Conservation (phyloP, 2,329 filamentous ascomycete genomes). For the Penicillium sp. region DNA sequence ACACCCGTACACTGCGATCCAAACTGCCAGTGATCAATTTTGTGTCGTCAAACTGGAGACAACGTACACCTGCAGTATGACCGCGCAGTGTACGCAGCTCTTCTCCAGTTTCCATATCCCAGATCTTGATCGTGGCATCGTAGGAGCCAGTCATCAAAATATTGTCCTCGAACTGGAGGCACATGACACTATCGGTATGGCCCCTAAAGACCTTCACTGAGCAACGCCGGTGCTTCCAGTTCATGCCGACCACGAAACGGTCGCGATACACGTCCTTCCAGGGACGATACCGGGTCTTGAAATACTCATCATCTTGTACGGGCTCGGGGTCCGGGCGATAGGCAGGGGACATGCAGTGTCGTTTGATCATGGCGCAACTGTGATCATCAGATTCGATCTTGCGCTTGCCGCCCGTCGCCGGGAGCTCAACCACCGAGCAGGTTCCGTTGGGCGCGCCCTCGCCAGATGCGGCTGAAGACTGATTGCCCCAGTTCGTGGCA, state of each 20-base stretch:
- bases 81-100: constrained; percentile 81
- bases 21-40: constrained; percentile 89
- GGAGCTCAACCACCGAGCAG: constrained; percentile 17
- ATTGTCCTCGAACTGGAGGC: constrained; percentile 77
- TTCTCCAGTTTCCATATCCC: constrained; percentile 85
- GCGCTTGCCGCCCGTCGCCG: constrained; percentile 23
- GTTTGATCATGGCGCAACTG: constrained; percentile 29
- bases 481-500: constrained; percentile 58
- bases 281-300: constrained; percentile 57
- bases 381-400: constrained; percentile 31
- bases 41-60: constrained; percentile 87
- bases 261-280: constrained; percentile 99
- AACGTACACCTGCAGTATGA: constrained; percentile 78
- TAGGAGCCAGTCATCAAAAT: constrained; percentile 93
- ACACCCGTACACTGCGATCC: constrained; percentile 83
- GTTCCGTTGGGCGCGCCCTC: constrained; percentile 18
- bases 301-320: constrained; percentile 49
- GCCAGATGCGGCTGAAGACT: constrained; percentile 46
- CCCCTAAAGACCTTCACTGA: constrained; percentile 80
- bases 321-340: constrained; percentile 31
- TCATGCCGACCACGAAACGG: constrained; percentile 89
- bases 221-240: constrained; percentile 95
- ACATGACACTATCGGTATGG: constrained; percentile 83
- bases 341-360: constrained; percentile 30
- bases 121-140: constrained; percentile 91